Conservation (phyloP, 2,329 filamentous ascomycete genomes). For the Trichoderma sp. region DNA sequence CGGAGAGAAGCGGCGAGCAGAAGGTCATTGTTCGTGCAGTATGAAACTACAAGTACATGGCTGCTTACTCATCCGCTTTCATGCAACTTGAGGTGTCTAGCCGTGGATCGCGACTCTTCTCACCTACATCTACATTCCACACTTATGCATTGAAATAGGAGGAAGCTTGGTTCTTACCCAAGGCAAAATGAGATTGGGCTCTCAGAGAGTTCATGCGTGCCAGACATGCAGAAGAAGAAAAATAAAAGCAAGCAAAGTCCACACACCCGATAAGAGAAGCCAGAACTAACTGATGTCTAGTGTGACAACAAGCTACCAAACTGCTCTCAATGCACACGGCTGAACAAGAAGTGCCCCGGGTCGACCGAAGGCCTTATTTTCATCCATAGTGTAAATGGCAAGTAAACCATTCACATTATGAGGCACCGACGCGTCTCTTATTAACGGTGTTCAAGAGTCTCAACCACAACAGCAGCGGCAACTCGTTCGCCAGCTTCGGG, state of each 20-base stretch:
- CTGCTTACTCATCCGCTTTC: not conserved
- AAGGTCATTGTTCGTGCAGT: not conserved
- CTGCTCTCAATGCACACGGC: constrained; percentile 5
- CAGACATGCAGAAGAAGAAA: constrained; percentile 5
- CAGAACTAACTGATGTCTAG: not conserved
- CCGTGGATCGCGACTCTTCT: not conserved
- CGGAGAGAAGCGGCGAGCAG: not conserved
- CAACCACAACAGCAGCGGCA: not conserved
- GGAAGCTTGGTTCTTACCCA: not conserved
- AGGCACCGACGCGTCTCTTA: not conserved
- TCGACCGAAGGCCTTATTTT: constrained; percentile 11
- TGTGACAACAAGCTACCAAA: constrained; percentile 14
- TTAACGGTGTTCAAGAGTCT: not conserved
- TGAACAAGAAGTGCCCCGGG: constrained; percentile 6
- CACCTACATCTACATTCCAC: not conserved
- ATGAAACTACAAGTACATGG: not conserved
- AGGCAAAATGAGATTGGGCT: not conserved
- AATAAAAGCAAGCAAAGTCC: not conserved
- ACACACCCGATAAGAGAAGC: not conserved
- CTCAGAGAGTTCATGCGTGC: not conserved
- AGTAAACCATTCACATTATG: not conserved
- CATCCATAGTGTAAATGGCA: not conserved
- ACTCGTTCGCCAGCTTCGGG: not conserved
- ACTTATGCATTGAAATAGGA: not conserved
- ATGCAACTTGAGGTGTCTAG: not conserved